Percentiles rank a stretch among this genome's conserved stretches.
Evolutionary conservation across 1,284 basidiomycete genomes (phyloP).

Genomic region (Rhodotorula sp.): DNA sequence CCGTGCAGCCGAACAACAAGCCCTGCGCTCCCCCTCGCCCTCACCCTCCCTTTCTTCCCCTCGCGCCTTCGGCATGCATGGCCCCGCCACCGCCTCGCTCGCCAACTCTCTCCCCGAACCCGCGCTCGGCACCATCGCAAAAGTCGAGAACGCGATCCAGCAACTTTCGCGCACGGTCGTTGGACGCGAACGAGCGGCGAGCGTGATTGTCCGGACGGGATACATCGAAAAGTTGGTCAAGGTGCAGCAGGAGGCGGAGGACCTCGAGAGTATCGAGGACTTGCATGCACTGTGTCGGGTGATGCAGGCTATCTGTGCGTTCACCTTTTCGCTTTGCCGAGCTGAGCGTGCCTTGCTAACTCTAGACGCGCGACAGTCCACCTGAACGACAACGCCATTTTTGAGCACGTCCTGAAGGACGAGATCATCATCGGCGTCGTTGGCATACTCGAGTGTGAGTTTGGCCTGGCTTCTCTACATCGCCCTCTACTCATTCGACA

Average conservation of each 20-base stretch:
- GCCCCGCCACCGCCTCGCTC: conserved; percentile 9
- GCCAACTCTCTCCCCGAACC: conserved; percentile 47
- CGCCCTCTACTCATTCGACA: background rate
- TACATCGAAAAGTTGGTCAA: conserved; percentile 84
- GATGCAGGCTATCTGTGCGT: conserved; percentile 91
- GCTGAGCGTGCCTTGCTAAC: background rate
- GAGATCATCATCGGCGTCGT: conserved; percentile 88
- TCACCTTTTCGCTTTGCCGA: background rate
- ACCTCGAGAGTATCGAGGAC: conserved; percentile 82
- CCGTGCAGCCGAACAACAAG: conserved; percentile 45
- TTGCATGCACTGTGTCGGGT: conserved; percentile 86
- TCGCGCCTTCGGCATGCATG: conserved; percentile 13
- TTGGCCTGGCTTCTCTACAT: conserved; percentile 12
- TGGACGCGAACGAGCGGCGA: conserved; percentile 59
- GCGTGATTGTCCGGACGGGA: conserved; percentile 56
- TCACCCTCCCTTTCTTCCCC: conserved; percentile 24
- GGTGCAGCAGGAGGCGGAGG: conserved; percentile 83
- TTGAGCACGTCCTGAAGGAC: conserved; percentile 92
- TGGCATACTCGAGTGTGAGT: conserved; percentile 94
- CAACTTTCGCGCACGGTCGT: conserved; percentile 58
- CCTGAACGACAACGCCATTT: conserved; percentile 91
- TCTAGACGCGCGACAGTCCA: conserved; percentile 69
- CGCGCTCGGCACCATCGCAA: conserved; percentile 46
- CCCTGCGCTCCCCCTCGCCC: conserved; percentile 29
- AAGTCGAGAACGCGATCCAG: conserved; percentile 47